A percentile compares a stretch with the other conserved stretches of the same genome.
Evolutionary conservation across 805 yeast genomes (phyloP).

Genomic region (Candida vaughaniae): DNA sequence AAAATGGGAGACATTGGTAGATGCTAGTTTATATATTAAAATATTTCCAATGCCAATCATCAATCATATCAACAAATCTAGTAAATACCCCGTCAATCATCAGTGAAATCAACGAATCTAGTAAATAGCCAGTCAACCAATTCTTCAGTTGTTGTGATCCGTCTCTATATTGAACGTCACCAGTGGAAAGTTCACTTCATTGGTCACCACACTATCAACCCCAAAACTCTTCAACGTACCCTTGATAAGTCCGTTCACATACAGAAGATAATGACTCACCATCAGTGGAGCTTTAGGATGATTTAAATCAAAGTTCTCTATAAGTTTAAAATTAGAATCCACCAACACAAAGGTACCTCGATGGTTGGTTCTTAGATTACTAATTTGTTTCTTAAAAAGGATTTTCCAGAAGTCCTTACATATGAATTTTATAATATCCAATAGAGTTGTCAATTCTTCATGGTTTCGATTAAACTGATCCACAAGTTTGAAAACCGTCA

Average conservation of each 20-base stretch:
- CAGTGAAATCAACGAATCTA: too few species aligned
- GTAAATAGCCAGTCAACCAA: too few species aligned
- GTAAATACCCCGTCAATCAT: too few species aligned
- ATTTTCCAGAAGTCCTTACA: conserved; percentile 90
- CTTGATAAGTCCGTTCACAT: conserved; percentile 73
- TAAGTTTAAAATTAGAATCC: conserved; percentile 60
- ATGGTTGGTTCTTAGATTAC: conserved; percentile 89
- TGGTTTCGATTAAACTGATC: conserved; percentile 20
- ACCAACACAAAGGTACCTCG: conserved; percentile 78
- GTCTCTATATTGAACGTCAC: conserved; percentile 77
- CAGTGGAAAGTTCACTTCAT: conserved; percentile 62
- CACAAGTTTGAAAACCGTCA: conserved; percentile 39
- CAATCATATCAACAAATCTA: too few species aligned
- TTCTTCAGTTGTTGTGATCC: conserved; percentile 34
- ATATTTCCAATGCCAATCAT: too few species aligned
- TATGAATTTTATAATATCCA: conserved; percentile 86
- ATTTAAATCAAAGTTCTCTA: conserved; percentile 50
- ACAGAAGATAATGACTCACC: conserved; percentile 57
- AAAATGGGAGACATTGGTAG: too few species aligned
- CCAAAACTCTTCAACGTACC: conserved; percentile 74
- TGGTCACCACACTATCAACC: conserved; percentile 60
- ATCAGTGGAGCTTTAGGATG: conserved; percentile 51
- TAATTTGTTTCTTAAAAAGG: conserved; percentile 82
- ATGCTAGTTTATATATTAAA: too few species aligned
- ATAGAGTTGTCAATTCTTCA: conserved; percentile 52